A percentile compares a stretch with the other conserved stretches of the same genome.
Evolutionary conservation across 139 green algal species (phyloP).

Genomic region (Picochlorum costavermella): DNA sequence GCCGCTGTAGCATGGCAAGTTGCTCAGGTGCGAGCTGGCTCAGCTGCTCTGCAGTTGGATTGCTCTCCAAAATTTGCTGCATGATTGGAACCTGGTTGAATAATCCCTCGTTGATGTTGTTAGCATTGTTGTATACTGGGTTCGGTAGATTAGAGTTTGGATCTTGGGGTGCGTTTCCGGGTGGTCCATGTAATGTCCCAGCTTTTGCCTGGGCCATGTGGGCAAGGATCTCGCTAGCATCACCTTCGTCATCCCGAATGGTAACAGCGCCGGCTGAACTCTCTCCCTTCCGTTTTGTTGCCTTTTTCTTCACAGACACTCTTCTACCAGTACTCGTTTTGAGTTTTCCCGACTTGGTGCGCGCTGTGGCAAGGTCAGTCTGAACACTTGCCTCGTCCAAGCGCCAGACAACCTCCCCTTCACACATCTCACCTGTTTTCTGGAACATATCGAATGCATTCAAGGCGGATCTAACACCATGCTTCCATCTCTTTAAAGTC

Average conservation of each 20-base stretch:
- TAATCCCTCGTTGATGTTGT: too few relatives aligned
- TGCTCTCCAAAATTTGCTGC: constrained; percentile 10
- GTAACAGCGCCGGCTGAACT: not conserved
- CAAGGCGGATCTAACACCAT: constrained; percentile 32
- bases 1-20: constrained; percentile 12
- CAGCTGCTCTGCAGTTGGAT: constrained; percentile 8
- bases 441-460: constrained; percentile 36
- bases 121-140: too few relatives aligned
- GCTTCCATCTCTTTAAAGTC: constrained; percentile 36
- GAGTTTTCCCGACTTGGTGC: constrained; percentile 13
- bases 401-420: constrained; percentile 34
- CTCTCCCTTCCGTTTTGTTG: not conserved
- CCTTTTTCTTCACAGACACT: constrained; percentile 13
- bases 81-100: constrained; percentile 1
- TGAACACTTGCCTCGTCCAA: constrained; percentile 18
- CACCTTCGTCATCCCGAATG: constrained; percentile 7
- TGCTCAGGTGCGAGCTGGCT: not conserved
- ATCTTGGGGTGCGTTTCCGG: too few relatives aligned
- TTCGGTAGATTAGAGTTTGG: too few relatives aligned
- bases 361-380: constrained; percentile 4
- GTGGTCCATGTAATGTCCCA: not conserved
- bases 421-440: constrained; percentile 17
- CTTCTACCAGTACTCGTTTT: constrained; percentile 8
- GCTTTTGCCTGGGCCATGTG: constrained; percentile 2
- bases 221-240: constrained; percentile 10